These are phyloP conservation scores for Fusarium goolgardi DNA, from an alignment of 2,329 filamentous ascomycete genomes.

Conservation along the genomic window DNA sequence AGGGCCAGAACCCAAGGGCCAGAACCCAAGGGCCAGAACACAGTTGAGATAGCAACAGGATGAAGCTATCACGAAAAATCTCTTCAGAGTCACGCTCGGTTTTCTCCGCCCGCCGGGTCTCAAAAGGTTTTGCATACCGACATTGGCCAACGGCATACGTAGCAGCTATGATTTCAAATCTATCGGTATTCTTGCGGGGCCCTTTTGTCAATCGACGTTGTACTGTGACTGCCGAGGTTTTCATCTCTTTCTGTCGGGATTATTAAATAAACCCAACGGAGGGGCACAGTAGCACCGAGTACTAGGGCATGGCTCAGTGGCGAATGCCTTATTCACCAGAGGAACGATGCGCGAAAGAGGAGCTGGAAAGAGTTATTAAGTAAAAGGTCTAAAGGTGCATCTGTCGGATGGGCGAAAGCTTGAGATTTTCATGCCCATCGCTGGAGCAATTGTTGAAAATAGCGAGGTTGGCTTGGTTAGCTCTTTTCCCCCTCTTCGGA, in stretches of 20 bases:
- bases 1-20: conserved; percentile 8
- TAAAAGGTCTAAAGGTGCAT: conserved; percentile 12
- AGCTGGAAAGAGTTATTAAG: conserved; percentile 17
- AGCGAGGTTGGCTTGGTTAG: conserved; percentile 17
- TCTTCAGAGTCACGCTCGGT: conserved; percentile 4
- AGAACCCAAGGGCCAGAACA: conserved; percentile 8
- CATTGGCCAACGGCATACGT: conserved; percentile 1
- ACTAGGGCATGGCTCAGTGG: conserved; percentile 15
- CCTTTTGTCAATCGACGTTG: neutral
- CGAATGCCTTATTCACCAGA: conserved; percentile 26
- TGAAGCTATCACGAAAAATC: conserved; percentile 29
- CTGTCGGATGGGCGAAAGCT: conserved; percentile 23
- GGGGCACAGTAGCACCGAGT: conserved; percentile 30
- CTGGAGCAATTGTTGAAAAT: conserved; percentile 38
- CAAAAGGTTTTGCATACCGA: neutral
- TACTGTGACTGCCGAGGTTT: conserved; percentile 19
- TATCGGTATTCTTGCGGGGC: conserved; percentile 12
- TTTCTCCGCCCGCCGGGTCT: neutral
- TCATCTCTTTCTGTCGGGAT: conserved; percentile 2
- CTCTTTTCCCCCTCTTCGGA: neutral
- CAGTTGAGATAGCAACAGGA: conserved; percentile 21
- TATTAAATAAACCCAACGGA: conserved; percentile 11
- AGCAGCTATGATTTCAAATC: neutral
- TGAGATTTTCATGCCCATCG: conserved; percentile 28
- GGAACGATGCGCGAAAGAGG: conserved; percentile 30